Base-by-base conservation (phyloP, 768 basidiomycete genomes). In the Brasilioporus rufonigricans region DNA sequence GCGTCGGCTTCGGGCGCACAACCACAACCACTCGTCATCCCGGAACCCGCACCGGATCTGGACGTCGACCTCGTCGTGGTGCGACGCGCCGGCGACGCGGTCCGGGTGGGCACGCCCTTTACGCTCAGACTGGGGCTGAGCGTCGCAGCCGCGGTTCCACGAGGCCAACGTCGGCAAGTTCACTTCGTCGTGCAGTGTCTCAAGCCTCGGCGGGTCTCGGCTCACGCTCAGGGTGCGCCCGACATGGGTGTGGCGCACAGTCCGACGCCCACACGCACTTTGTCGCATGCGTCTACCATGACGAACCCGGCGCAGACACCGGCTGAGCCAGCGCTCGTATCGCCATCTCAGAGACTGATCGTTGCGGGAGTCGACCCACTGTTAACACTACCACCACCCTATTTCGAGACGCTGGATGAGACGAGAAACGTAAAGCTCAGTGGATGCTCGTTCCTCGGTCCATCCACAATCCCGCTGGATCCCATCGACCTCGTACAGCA, bases 111-210 rank as follows among this genome's bases (percentile, higher is more conserved):
- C 52, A 79, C 76, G 39, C 83, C 87, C 0, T 91, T 93, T 62
- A 74, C 71, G 2, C 73, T 91, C 43, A 64, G 70, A 12, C 80
- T 85, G 46, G 73, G 78, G 3, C 70, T 91, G 14, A 76, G 78
- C 23, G 64, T 86, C 26, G 77, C 82, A 4, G 77, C 79, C 10
- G 59, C 69, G 8, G 61, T 80, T n/a, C 76, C 76, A 4, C 63
- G 32, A 1, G 59, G 5, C 56, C 72, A 32, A 67, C 63, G 67
- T 24, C 73, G 74, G 44, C 77, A 84, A 23, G 64, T 74, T 7
- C 59, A 86, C 26, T 69, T 91, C 26, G 86, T 78, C 18, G 76
- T 91, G 8, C 91, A 93, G 61, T 87, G 88, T 61, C 70, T 89
- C 14, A 77, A 79, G 41, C 76, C 78, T 19, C 73, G 75, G 16